A percentile compares a stretch with the other conserved stretches of the same genome.
Evolutionary conservation across 208 protist species (phyloP).

Genomic region (Novymonas esmeraldas): DNA sequence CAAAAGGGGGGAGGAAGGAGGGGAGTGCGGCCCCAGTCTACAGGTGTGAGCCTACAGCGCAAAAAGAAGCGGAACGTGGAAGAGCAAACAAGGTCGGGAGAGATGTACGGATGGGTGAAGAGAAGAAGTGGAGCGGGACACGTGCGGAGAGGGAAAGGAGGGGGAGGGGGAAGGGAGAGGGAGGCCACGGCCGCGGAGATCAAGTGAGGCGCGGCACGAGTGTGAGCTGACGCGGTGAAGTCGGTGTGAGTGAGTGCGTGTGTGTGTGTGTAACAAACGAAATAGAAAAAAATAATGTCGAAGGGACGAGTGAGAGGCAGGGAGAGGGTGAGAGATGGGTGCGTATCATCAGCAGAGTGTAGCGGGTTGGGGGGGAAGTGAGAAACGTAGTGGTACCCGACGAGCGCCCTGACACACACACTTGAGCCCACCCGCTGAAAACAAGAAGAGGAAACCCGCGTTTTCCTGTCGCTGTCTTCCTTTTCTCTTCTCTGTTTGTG

Average conservation of each 20-base stretch:
- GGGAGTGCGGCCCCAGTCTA: background rate
- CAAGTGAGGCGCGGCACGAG: background rate
- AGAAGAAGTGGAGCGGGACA: background rate
- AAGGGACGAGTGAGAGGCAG: background rate
- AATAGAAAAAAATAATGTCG: too few species aligned
- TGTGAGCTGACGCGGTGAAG: too few species aligned
- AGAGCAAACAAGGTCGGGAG: background rate
- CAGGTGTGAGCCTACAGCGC: background rate
- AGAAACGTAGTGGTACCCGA: too few species aligned
- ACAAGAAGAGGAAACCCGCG: too few species aligned
- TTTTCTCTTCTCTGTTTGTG: too few species aligned
- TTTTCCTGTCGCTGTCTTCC: too few species aligned
- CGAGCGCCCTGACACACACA: too few species aligned
- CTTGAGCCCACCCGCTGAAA: too few species aligned
- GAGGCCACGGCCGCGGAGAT: too few species aligned
- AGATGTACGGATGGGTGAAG: background rate
- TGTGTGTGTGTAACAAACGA: background rate
- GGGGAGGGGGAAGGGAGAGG: background rate
- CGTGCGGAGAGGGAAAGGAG: background rate
- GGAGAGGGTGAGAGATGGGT: too few species aligned
- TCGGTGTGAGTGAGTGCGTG: background rate
- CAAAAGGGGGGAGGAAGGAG: background rate
- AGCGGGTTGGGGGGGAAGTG: too few species aligned
- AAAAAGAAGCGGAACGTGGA: background rate
- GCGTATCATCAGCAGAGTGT: too few species aligned